Evolutionary conservation across 257 asterid genomes (phyloP), one percentile per base, ranked within the genome.

Genomic region (Solanum dulcamara): DNA sequence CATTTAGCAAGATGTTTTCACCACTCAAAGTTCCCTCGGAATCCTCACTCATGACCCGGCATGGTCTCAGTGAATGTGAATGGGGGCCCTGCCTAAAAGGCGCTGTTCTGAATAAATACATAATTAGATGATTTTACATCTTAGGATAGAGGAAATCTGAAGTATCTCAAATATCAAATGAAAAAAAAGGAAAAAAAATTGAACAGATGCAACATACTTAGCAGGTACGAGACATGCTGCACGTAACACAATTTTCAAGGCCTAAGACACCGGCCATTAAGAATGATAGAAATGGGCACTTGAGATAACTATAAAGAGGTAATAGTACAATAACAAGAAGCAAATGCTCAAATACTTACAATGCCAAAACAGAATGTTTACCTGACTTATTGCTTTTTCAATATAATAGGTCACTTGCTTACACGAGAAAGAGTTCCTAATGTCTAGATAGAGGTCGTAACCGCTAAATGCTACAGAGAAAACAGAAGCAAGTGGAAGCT

Each of bases 11-110:
- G 91, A 97, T 92, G 90, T 94, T 92, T 81, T 97, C 99, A 11
- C 97, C 94, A 26, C 97, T 97, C 87, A 91, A 53, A 83, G 89
- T 81, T 89, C 95, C 98, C 81, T 94, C 96, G 0, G 98, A 90
- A 83, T 95, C 97, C 88, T 92, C 99, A 79, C 94, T 88, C 72
- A 93, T 93, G 48, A 91, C 97, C 75, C 72, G 89, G 87, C 92
- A 92, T 62, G 90, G 68, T 72, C 50, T 85, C 87, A 84, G 18
- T 26, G 84, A 80, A 44, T 87, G 89, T 84, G 92, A 79, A 89
- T 87, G 86, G 83, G 92, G 87, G 87, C 93, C 89, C 86, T 86
- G 92, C 88, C 89, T 87, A 55, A 67, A 91, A 80, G 90, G 87
- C 87, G 74, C 92, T 91, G 97, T 85, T 89, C 95, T 92, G 94